Evolutionary conservation across 225 moss, liverwort and hornwort genomes (phyloP), one percentile per base, ranked within the genome.

Genomic region (Rhytidiadelphus loreus): DNA sequence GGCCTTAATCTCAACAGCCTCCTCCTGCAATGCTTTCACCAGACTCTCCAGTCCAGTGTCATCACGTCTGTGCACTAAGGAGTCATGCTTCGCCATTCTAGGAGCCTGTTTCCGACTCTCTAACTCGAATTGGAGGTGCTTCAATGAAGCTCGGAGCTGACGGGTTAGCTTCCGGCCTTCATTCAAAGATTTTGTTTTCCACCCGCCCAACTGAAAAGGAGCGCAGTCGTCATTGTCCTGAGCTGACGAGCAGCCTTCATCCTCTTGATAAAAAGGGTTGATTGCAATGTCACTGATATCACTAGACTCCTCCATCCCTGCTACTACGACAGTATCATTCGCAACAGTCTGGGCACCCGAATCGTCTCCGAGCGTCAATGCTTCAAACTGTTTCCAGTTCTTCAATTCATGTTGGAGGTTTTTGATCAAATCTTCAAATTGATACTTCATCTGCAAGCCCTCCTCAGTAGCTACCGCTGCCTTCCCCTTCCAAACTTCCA

Each of bases 401-500:
- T 89, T 89, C 41, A 91, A 76, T 85, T 93, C 93, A 72, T 73
- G 46, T 23, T 87, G 87, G 50, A 93, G 77, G 56, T 48, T 89
- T 72, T 87, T 83, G 35, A 93, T 82, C 88, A 93, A 73, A 55
- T 87, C 84, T 33, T 93, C 89, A 85, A 85, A 87, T 56, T 91
- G 89, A n/a, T 30, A 59, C 83, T 82, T 89, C 73, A 90, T 87
- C 74, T 90, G 77, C 64, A 83, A 85, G 60, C 87, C 60, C 43
- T 90, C 89, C 74, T 91, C 88, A 12, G 82, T 61, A 44, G 89
- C 88, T 20, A 85, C 69, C 20, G 73, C 83, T 56, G 83, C 85
- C 89, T 88, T 95, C 23, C 81, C 86, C 91, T 94, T 96, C 96
- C 95, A 96, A 60, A 80, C 63, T 66, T 91, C 79, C 77, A 96